Conservation (phyloP, 345 rosid genomes). For the Hirschfeldia incana region DNA sequence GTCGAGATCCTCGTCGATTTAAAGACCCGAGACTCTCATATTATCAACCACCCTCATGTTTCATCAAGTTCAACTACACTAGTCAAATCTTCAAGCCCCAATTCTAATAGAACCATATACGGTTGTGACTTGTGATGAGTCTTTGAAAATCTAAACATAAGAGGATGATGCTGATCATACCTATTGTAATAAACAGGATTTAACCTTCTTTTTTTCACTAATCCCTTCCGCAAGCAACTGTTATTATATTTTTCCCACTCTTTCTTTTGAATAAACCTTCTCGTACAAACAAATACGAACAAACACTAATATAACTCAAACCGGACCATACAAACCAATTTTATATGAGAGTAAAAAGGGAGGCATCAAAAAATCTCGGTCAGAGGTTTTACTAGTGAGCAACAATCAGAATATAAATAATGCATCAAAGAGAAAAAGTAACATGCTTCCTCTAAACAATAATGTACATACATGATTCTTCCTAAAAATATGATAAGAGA, state of each 20-base stretch:
- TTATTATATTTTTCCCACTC: too few relatives aligned
- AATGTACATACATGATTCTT: neutral
- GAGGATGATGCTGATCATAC: too few relatives aligned
- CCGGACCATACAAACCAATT: neutral
- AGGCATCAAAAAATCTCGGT: too few relatives aligned
- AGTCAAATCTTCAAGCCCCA: neutral
- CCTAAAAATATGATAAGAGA: neutral
- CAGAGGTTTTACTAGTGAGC: neutral
- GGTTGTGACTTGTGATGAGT: too few relatives aligned
- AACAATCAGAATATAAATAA: neutral
- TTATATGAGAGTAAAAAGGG: neutral
- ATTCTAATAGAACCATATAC: neutral
- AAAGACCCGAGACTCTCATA: too few relatives aligned
- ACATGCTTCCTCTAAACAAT: neutral
- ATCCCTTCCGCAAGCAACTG: neutral
- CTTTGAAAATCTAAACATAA: too few relatives aligned
- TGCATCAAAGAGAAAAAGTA: neutral
- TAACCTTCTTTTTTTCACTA: neutral
- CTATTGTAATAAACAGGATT: too few relatives aligned
- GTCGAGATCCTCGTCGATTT: neutral
- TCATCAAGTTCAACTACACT: neutral
- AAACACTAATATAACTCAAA: neutral
- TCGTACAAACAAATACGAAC: too few relatives aligned
- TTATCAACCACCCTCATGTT: neutral
- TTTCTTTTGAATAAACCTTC: too few relatives aligned